These are phyloP conservation scores for Spathaspora sp. DNA, from an alignment of 805 yeast genomes.

Conservation along the genomic window DNA sequence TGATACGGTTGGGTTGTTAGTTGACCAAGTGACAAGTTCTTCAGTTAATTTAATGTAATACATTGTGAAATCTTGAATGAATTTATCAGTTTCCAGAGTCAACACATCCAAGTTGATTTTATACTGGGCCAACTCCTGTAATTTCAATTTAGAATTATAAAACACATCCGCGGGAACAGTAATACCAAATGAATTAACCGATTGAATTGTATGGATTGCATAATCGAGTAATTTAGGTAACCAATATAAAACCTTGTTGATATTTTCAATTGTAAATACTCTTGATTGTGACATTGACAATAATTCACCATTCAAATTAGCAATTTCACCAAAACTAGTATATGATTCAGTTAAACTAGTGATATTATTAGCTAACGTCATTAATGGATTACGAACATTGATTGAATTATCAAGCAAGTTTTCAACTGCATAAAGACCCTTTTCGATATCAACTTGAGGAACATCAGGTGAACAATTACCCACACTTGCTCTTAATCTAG, in stretches of 20 bases:
- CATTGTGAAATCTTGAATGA: slow-evolving; percentile 15
- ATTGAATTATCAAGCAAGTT: slow-evolving; percentile 60
- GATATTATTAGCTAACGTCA: slow-evolving; percentile 22
- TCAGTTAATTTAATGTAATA: slow-evolving; percentile 20
- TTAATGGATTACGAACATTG: slow-evolving; percentile 47
- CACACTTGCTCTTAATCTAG: slow-evolving; percentile 68
- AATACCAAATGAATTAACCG: slow-evolving; percentile 10
- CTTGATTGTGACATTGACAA: slow-evolving; percentile 17
- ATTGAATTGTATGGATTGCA: slow-evolving; percentile 17
- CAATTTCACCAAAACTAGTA: slow-evolving; percentile 8
- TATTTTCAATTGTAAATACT: slow-evolving; percentile 12
- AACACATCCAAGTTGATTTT: slow-evolving; percentile 18
- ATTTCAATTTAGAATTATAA: slow-evolving; percentile 12
- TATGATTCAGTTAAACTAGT: slow-evolving; percentile 10
- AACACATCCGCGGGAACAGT: slow-evolving; percentile 11
- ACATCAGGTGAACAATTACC: slow-evolving; percentile 65
- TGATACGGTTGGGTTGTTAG: slow-evolving; percentile 21
- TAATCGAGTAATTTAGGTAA: slow-evolving; percentile 36
- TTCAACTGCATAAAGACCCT: slow-evolving; percentile 75
- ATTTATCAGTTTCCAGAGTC: slow-evolving; percentile 12
- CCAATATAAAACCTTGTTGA: slow-evolving; percentile 19
- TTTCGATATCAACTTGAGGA: slow-evolving; percentile 68
- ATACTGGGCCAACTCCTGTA: slow-evolving; percentile 12
- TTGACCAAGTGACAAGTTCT: slow-evolving; percentile 33
- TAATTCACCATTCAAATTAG: slow-evolving; percentile 8